Conservation (phyloP, 192 early-diverging fungal genomes). For the Mortierella hygrophila region DNA sequence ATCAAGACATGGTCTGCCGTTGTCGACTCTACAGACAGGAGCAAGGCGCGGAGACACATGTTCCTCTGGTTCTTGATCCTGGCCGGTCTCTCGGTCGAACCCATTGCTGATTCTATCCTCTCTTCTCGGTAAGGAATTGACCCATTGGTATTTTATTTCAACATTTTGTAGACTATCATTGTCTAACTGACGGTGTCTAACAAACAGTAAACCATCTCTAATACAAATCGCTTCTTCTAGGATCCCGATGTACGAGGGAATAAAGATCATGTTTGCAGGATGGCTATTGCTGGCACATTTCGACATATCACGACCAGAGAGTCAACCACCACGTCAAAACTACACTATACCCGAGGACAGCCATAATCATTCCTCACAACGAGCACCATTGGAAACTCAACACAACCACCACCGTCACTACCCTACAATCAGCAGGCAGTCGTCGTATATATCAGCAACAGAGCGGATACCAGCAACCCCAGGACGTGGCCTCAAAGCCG, state of each 20-base stretch:
- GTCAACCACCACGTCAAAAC: not conserved
- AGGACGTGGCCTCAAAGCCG: not conserved
- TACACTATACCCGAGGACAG: not conserved
- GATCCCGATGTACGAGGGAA: constrained; percentile 30
- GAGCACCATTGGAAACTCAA: not conserved
- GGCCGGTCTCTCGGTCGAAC: constrained; percentile 36
- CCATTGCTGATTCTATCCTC: constrained; percentile 32
- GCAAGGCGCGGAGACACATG: constrained; percentile 31
- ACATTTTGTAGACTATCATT: not conserved
- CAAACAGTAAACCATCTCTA: too few relatives aligned
- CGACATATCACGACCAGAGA: constrained; percentile 21
- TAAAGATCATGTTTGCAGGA: constrained; percentile 34
- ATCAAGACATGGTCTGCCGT: constrained; percentile 52
- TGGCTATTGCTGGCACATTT: constrained; percentile 43
- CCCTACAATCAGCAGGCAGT: not conserved
- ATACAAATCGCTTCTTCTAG: not conserved
- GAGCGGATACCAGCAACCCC: too few relatives aligned
- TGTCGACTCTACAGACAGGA: constrained; percentile 28
- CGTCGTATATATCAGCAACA: not conserved
- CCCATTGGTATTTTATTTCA: not conserved
- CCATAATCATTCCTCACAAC: not conserved
- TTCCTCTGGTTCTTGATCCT: constrained; percentile 45
- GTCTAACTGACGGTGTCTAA: not conserved
- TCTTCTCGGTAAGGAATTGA: constrained; percentile 13
- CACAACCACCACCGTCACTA: not conserved